These are phyloP conservation scores for Candida nitratophila DNA, from an alignment of 805 yeast species.

Conservation along the genomic window DNA sequence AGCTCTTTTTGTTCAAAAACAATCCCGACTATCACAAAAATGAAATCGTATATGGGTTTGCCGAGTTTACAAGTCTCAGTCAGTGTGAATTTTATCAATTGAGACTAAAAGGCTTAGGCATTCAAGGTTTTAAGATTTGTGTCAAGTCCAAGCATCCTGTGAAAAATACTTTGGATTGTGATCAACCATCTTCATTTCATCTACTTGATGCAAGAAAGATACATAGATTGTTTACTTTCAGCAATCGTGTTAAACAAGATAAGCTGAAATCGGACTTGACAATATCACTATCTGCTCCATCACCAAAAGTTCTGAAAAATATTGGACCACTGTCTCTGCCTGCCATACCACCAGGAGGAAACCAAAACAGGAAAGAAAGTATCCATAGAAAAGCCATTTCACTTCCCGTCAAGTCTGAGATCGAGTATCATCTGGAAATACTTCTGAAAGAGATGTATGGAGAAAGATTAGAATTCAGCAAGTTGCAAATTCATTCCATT, in stretches of 20 bases:
- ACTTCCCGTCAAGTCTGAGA: not conserved
- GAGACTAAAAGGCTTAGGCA: not conserved
- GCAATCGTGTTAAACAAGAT: not conserved
- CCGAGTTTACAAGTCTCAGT: not conserved
- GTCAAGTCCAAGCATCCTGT: not conserved
- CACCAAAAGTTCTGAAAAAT: too few species aligned
- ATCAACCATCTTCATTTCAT: not conserved
- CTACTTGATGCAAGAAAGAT: not conserved
- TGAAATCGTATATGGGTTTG: not conserved
- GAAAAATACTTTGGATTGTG: too few species aligned
- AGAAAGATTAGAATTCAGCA: not conserved
- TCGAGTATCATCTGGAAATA: not conserved
- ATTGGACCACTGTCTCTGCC: too few species aligned
- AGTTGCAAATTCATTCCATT: constrained; percentile 14
- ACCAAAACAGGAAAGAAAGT: not conserved
- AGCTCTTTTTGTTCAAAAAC: not conserved
- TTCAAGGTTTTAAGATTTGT: not conserved
- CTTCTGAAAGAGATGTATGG: not conserved
- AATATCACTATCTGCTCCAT: not conserved
- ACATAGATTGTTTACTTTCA: not conserved
- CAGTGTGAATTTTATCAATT: not conserved
- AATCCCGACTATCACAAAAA: not conserved
- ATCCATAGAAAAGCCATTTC: not conserved
- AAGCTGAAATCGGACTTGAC: not conserved
- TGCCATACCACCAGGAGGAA: too few species aligned